Evolutionary conservation across 2,329 filamentous ascomycete genomes (phyloP), one percentile per base, ranked within the genome.

Genomic region (Albifimbria verrucaria): DNA sequence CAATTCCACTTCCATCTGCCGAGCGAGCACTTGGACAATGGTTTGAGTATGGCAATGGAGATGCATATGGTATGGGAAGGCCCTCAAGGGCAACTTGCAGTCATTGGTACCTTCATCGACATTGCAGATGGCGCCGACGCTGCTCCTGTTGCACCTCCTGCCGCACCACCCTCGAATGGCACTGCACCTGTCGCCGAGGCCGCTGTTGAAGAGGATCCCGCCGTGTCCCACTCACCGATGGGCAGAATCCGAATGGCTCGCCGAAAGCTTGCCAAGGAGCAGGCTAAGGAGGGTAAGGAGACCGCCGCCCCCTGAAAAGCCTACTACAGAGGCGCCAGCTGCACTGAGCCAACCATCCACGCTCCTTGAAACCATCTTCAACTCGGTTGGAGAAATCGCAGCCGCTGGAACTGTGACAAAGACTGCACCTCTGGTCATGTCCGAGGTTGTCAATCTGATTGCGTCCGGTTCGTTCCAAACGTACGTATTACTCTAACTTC

Each of bases 1-100:
- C 81, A 85, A 58, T 84, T 83, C 68, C 82, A 85, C 65, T 81
- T 85, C 68, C 82, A 85, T 62, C 79, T 79, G 0, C 81, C 82
- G 1, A 79, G 78, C 43, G 82, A 86, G 70, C 82, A 86, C 59
- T 73, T 76, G 46, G 69, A 84, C 63, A 58, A 74, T 62, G 65
- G 73, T 7, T 58, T 56, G 0, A 64, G 60, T 47, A 52, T 58
- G 46, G 61, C 64, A 22, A 65, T 66, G 65, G 57, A 71, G 62
- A 57, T 62, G 56, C 62, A 68, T 53, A 60, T 68, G 57, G 66
- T 67, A 2, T 67, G 65, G 50, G 17, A 58, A 10, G 59, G 57
- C 12, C 51, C 48, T 2, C 57, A 52, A 1, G 43, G 52, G 2
- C 39, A 62, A 12, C 52, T 71, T 17, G 65, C 68, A 3, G 76